Conservation (phyloP, 2,329 filamentous ascomycete genomes). For the Cercospora brassicicola region DNA sequence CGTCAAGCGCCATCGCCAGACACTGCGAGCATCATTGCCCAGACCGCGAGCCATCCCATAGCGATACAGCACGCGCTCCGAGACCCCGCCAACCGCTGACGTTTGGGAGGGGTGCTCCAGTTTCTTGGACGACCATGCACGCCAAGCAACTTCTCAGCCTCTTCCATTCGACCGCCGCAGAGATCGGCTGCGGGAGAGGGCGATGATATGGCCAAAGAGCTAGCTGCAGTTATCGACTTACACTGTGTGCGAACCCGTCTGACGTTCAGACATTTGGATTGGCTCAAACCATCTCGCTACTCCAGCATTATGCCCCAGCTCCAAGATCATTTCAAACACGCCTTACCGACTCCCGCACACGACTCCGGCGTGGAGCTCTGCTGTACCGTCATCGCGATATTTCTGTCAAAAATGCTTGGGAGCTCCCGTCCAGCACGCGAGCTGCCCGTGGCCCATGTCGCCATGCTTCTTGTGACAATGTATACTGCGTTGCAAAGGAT, state of each 20-base stretch:
- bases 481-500: neutral
- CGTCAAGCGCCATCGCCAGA: slow-evolving; percentile 14
- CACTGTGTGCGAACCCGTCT: neutral
- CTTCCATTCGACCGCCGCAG: slow-evolving; percentile 13
- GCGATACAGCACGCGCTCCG: neutral
- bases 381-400: neutral
- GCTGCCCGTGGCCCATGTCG: neutral
- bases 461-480: neutral
- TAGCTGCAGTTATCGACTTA: neutral
- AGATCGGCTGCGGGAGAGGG: neutral
- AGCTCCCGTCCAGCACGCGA: neutral
- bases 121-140: neutral
- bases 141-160: neutral
- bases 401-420: neutral
- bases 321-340: neutral
- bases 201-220: neutral
- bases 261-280: neutral
- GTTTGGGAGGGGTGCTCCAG: slow-evolving; percentile 7
- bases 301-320: neutral
- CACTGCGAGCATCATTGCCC: slow-evolving; percentile 14
- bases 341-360: neutral
- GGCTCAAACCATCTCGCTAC: neutral
- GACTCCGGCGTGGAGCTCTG: neutral
- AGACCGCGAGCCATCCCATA: neutral
- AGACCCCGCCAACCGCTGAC: slow-evolving; percentile 13